Conservation (phyloP, 108 stramenopile genomes). For the Pseudonitzschia delicatissima region DNA sequence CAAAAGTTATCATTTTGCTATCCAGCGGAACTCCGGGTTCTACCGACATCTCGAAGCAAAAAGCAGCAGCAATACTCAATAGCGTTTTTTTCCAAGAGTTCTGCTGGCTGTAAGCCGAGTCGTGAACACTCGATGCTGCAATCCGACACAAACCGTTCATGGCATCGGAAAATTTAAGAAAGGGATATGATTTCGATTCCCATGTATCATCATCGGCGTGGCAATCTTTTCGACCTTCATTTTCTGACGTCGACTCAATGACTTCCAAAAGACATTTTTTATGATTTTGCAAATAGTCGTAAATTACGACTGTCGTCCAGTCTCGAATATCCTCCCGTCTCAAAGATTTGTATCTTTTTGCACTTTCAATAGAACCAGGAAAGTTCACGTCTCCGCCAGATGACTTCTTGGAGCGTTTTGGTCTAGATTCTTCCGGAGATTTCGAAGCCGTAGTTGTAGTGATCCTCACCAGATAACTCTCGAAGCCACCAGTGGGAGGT, state of each 20-base stretch:
- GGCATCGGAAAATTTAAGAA: not conserved
- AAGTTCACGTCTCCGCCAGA: not conserved
- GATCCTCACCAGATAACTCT: constrained; percentile 18
- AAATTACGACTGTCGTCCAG: constrained; percentile 27
- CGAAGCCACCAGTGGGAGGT: constrained; percentile 35
- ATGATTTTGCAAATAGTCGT: constrained; percentile 31
- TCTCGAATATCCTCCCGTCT: constrained; percentile 35
- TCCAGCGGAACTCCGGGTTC: constrained; percentile 15
- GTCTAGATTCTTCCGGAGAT: not conserved
- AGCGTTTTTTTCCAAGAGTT: constrained; percentile 1
- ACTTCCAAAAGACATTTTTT: constrained; percentile 15
- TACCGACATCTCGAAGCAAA: constrained; percentile 3
- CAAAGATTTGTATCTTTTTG: constrained; percentile 9
- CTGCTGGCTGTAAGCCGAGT: constrained; percentile 3
- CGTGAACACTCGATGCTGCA: constrained; percentile 3
- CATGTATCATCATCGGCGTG: not conserved
- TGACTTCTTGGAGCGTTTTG: not conserved
- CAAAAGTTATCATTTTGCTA: constrained; percentile 15
- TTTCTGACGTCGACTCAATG: not conserved
- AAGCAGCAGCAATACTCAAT: constrained; percentile 11
- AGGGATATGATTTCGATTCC: not conserved
- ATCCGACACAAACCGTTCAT: constrained; percentile 12
- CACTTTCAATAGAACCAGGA: not conserved
- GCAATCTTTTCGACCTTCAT: not conserved
- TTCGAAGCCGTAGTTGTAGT: not conserved